Evolutionary conservation across 169 alveolate genomes (phyloP), one percentile per base, ranked within the genome.

Genomic region (Plasmodium cynomolgi): DNA sequence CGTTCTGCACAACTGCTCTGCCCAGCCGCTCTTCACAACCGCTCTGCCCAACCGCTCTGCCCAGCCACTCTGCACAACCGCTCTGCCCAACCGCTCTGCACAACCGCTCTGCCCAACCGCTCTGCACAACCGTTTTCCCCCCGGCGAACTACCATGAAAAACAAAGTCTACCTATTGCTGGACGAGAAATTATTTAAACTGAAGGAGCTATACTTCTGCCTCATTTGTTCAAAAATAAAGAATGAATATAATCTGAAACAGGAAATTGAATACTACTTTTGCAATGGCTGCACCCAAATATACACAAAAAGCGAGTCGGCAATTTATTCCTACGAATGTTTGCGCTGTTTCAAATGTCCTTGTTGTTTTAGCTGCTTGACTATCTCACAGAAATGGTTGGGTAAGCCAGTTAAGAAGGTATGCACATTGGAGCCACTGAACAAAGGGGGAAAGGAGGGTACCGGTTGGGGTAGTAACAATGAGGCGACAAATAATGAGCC

Each of bases 261-360:
- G 17, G 93, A 86, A 86, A 71, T 86, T 11, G 93, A 86, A 77
- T 86, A 86, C 72, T 86, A 86, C 62, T 75, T 47, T 74, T 86
- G 93, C 47, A 86, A 86, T 77, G 86, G 93, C 13, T 86, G 93
- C 26, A 86, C 93, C 13, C 86, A 86, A 75, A 86, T 86, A 75
- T 86, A 86, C 15, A 75, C 86, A 71, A 58, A 54, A 75, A 86
- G 71, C 81, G 93, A 86, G 50, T 37, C 86, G 11, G 41, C 81
- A 23, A 15, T 86, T 86, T 86, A 86, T 44, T 86, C 93, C 39
- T 86, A 86, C 44, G 81, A 86, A 58, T 86, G 93, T 77, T 75
- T 86, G 81, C 84, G 93, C 62, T 86, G 93, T 41, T 86, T 86
- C 81, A 75, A 86, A 75, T 86, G 93, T 20, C 93, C 93, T 9